Conservation (phyloP, 1,139 yeast species). For the Diutina ranongensis region DNA sequence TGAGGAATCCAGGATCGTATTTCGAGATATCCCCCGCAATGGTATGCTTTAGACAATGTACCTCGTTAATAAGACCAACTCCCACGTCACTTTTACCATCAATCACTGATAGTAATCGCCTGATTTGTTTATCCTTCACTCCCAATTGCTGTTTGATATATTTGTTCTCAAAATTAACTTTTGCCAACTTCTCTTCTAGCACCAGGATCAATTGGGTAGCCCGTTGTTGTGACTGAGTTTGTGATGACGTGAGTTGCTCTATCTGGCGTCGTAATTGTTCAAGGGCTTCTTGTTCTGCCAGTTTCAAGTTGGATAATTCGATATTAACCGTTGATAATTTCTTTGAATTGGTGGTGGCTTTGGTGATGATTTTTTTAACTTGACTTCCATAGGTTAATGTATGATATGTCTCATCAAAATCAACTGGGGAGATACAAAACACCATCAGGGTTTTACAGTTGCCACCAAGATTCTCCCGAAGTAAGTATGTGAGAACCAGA, state of each 20-base stretch:
- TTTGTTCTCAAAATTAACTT: constrained; percentile 1
- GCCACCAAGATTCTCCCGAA: constrained; percentile 64
- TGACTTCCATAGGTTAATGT: constrained; percentile 68
- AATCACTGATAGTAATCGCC: not conserved
- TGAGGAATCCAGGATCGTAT: too few relatives aligned
- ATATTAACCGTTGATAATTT: not conserved
- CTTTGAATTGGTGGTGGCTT: not conserved
- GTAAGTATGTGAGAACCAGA: constrained; percentile 57
- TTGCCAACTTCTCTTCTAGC: not conserved
- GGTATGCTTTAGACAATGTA: too few relatives aligned
- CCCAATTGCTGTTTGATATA: constrained; percentile 1
- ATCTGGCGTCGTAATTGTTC: not conserved
- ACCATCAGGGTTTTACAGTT: constrained; percentile 69
- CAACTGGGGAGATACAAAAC: constrained; percentile 66
- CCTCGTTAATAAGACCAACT: too few relatives aligned
- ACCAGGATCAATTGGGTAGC: not conserved
- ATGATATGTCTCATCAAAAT: constrained; percentile 62
- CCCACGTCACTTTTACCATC: too few relatives aligned
- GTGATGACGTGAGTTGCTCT: not conserved
- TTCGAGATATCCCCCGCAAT: too few relatives aligned
- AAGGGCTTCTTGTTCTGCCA: not conserved
- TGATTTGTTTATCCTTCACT: not conserved
- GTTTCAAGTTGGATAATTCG: not conserved
- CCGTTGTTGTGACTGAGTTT: not conserved
- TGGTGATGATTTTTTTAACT: constrained; percentile 57